These are phyloP conservation scores for Carex cristatella DNA, from an alignment of 176 grass and related monocot genomes.

Conservation along the genomic window DNA sequence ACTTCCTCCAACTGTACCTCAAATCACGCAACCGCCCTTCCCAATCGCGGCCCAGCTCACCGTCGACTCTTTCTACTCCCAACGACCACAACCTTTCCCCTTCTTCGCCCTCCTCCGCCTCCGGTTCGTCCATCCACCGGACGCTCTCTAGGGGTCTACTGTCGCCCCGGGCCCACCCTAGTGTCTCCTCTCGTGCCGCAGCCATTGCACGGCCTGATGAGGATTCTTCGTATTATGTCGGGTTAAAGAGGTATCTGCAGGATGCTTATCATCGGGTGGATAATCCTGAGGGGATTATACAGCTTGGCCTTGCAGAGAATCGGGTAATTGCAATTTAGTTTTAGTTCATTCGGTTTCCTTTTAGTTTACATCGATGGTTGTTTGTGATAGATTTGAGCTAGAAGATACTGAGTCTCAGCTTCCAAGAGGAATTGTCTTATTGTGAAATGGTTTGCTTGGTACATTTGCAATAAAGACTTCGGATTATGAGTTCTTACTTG, in stretches of 20 bases:
- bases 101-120: neutral
- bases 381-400: neutral
- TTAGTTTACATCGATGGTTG: neutral
- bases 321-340: constrained; percentile 29
- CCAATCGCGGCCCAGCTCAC: neutral
- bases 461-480: neutral
- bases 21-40: constrained; percentile 61
- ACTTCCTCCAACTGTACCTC: constrained; percentile 96
- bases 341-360: neutral
- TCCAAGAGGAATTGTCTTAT: neutral
- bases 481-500: neutral
- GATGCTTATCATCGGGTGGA: constrained; percentile 40
- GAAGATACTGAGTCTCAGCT: neutral
- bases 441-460: neutral
- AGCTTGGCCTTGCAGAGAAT: constrained; percentile 90
- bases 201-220: constrained; percentile 28
- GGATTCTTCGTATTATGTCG: constrained; percentile 74
- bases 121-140: constrained; percentile 34
- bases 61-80: neutral
- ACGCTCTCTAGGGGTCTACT: constrained; percentile 58
- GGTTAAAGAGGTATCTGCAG: constrained; percentile 44
- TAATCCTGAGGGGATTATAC: constrained; percentile 70
- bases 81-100: neutral
- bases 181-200: constrained; percentile 49
- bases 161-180: constrained; percentile 38